Percentiles rank a stretch among this genome's conserved stretches.
phyloP scores from a whole-genome alignment of 2,329 filamentous ascomycete species.

The Paecilomyces sp. region DNA sequence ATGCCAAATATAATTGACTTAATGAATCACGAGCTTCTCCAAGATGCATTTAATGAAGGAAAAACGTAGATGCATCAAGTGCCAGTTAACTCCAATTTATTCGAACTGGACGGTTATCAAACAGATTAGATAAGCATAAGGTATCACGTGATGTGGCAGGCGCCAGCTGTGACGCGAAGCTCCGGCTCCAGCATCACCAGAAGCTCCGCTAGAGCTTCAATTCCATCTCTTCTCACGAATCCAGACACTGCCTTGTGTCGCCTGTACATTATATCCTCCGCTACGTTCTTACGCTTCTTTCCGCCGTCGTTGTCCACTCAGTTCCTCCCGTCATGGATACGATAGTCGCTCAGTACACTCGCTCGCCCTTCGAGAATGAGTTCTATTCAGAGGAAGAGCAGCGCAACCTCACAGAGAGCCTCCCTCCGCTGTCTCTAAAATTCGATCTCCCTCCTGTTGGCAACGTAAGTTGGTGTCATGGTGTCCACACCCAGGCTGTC shows the following conservation, averaged over 20 bases:
- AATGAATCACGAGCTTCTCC: neutral
- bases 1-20: neutral
- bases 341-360: constrained; percentile 86
- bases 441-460: constrained; percentile 92
- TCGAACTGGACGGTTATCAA: neutral
- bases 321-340: constrained; percentile 63
- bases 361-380: constrained; percentile 67
- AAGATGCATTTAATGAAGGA: neutral
- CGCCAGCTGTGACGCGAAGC: constrained; percentile 29
- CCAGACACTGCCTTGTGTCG: neutral
- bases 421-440: constrained; percentile 76
- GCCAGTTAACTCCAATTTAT: neutral
- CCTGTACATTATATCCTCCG: constrained; percentile 3
- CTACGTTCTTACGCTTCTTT: constrained; percentile 7
- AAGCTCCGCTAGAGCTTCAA: constrained; percentile 15
- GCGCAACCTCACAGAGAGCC: constrained; percentile 63
- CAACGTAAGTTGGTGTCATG: constrained; percentile 55
- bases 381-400: constrained; percentile 65
- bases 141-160: constrained; percentile 22
- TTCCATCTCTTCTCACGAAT: neutral
- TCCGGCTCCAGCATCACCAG: constrained; percentile 18
- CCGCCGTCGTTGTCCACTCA: constrained; percentile 1
- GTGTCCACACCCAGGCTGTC: neutral
- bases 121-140: neutral
- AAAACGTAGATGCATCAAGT: too few species aligned